Conservation (phyloP, 805 yeast genomes). For the Hanseniaspora lindneri region DNA sequence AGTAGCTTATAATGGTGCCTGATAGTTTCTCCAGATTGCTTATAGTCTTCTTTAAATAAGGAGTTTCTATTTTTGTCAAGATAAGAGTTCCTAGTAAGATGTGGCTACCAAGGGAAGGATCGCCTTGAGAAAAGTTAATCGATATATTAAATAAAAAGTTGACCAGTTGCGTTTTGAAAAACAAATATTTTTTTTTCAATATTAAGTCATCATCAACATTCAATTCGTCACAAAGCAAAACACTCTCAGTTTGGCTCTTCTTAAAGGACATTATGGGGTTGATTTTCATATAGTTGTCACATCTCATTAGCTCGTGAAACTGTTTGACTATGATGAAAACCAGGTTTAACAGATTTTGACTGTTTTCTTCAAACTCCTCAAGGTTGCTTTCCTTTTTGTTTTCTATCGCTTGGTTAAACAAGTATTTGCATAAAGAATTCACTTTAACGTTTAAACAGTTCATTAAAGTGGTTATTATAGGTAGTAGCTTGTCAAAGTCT, state of each 20-base stretch:
- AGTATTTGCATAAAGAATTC: background rate
- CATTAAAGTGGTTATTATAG: constrained; percentile 1
- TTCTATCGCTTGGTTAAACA: constrained; percentile 1
- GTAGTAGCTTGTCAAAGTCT: background rate
- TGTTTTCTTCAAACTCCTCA: constrained; percentile 8
- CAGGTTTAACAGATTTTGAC: constrained; percentile 5
- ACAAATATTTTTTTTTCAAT: constrained; percentile 4
- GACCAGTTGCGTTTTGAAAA: constrained; percentile 3
- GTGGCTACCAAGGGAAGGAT: constrained; percentile 8
- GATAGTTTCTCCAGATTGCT: constrained; percentile 7
- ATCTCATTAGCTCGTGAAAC: constrained; percentile 9
- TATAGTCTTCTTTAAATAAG: background rate
- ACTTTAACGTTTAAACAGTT: background rate
- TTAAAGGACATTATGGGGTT: constrained; percentile 7
- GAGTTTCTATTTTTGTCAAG: constrained; percentile 6
- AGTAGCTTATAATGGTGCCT: constrained; percentile 9
- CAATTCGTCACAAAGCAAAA: constrained; percentile 6
- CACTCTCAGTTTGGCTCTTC: background rate
- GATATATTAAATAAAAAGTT: constrained; percentile 4
- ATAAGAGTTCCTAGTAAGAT: constrained; percentile 8
- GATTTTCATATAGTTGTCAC: constrained; percentile 7
- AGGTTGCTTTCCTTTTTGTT: background rate
- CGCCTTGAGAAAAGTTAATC: constrained; percentile 12
- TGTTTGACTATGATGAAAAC: constrained; percentile 7
- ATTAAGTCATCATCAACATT: constrained; percentile 10